Evolutionary conservation across 352 stramenopile species (phyloP).

Genomic region (Phytopythium aichiense): DNA sequence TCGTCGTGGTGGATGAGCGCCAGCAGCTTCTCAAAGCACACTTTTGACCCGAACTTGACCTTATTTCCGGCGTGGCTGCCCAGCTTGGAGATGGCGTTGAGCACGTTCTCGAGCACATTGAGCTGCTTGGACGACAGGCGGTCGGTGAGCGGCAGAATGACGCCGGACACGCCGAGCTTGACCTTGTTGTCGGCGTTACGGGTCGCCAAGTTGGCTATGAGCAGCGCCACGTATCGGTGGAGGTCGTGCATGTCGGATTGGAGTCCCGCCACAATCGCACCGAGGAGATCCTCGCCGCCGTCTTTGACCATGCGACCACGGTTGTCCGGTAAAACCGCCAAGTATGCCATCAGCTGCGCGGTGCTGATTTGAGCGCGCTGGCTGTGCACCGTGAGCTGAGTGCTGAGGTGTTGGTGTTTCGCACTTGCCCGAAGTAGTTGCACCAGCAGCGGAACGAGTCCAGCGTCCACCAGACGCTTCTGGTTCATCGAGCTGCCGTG

Average conservation of each 20-base stretch:
- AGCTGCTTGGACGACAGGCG: slow-evolving; percentile 62
- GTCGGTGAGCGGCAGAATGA: slow-evolving; percentile 42
- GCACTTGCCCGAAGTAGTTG: slow-evolving; percentile 20
- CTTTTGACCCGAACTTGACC: slow-evolving; percentile 66
- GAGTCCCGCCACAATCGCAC: slow-evolving; percentile 29
- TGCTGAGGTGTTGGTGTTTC: background rate
- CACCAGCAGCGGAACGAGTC: slow-evolving; percentile 34
- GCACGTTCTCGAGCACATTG: slow-evolving; percentile 66
- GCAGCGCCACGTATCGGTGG: slow-evolving; percentile 50
- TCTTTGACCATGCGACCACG: slow-evolving; percentile 38
- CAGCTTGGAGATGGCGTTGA: slow-evolving; percentile 62
- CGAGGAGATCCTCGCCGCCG: slow-evolving; percentile 28
- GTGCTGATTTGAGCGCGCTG: slow-evolving; percentile 24
- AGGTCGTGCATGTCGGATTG: slow-evolving; percentile 54
- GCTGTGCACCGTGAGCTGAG: background rate
- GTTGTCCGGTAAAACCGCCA: slow-evolving; percentile 47
- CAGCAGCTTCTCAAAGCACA: slow-evolving; percentile 72
- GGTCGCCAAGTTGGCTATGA: slow-evolving; percentile 53
- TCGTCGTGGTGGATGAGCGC: slow-evolving; percentile 60
- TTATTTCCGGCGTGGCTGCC: slow-evolving; percentile 73
- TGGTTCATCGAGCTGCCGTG: slow-evolving; percentile 48
- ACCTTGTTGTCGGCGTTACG: slow-evolving; percentile 65
- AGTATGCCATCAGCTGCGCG: slow-evolving; percentile 38
- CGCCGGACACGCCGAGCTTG: slow-evolving; percentile 40
- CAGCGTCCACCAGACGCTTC: slow-evolving; percentile 26